Base-by-base conservation (phyloP, 768 basidiomycete genomes). In the Auriscalpium vulgare region DNA sequence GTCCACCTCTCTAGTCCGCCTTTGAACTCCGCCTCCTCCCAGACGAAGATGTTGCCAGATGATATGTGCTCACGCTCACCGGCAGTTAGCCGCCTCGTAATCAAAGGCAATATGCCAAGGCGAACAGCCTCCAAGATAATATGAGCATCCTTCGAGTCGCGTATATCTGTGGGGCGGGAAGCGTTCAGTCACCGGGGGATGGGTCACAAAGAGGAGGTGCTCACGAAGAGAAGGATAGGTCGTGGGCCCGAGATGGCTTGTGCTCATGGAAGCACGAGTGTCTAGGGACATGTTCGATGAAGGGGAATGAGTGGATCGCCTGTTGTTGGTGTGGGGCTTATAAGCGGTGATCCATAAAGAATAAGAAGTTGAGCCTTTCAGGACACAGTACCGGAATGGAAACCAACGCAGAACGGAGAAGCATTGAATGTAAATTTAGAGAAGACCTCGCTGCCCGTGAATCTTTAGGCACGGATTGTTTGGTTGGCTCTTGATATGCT, bases 1-100 rank as follows among this genome's bases (percentile, higher is more conserved):
- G 88, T 91, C 88, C 88, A 90, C 23, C 88, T 78, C 56, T 89
- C 73, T 38, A 88, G 71, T 16, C 69, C 71, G 10, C 71, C 71
- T 56, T 88, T 88, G 51, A 79, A 75, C 60, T 86, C 87, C 4
- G 87, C 85, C 67, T 91, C 88, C 63, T 91, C 88, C 88, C 88
- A 91, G 40, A 91, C 88, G 62, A 88, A 91, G 44, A 91, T 79
- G 57, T 89, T 86, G 2, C 88, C 88, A 51, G 87, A 86, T 40
- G 67, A 66, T 5, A 91, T 73, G 44, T 84, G 80, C 37, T 87
- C 87, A 46, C 88, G 75, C 66, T 91, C 88, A 56, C 72, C 81
- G 3, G 82, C 74, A 11, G 83, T 78, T n/a, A 91, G 73, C 9
- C 88, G 80, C 17, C 86, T 80, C 56, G 78, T 84, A 58, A 89